Conservation (phyloP, 768 basidiomycete species). For the Leccinellum luteum region DNA sequence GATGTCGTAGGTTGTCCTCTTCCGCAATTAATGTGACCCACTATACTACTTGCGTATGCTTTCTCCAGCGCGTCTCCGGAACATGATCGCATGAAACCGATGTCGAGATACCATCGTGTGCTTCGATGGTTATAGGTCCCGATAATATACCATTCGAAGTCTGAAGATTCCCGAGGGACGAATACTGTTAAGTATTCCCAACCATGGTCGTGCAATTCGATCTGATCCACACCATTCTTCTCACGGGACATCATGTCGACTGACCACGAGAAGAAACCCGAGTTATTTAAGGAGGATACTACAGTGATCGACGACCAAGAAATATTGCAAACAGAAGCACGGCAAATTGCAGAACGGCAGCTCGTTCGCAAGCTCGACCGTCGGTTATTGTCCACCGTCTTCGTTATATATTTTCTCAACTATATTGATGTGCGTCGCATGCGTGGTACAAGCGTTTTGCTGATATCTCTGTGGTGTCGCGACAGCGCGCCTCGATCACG, state of each 20-base stretch:
- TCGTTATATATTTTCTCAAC: slow-evolving; percentile 63
- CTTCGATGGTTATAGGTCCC: not conserved
- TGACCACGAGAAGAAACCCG: slow-evolving; percentile 13
- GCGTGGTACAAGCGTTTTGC: not conserved
- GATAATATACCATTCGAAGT: not conserved
- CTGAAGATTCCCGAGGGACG: not conserved
- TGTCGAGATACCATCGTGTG: not conserved
- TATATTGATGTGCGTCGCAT: slow-evolving; percentile 54
- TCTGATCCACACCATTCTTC: not conserved
- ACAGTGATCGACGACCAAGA: not conserved
- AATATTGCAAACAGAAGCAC: slow-evolving; percentile 1
- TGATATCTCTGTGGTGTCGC: not conserved
- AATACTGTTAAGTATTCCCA: not conserved
- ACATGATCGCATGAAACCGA: not conserved
- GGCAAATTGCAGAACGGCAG: slow-evolving; percentile 13
- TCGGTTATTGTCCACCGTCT: slow-evolving; percentile 54
- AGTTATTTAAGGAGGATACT: slow-evolving; percentile 1
- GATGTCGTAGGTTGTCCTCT: not conserved
- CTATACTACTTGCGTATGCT: too few species aligned
- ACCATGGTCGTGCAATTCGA: not conserved
- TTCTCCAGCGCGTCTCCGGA: not conserved
- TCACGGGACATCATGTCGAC: slow-evolving; percentile 13
- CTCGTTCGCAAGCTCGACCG: slow-evolving; percentile 57
- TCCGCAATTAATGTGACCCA: not conserved
- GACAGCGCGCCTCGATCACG: not conserved